Percentiles rank a stretch among this genome's conserved stretches.
Conservation (phyloP, 1,284 basidiomycete genomes). For the Taiwanofungus camphoratus region DNA sequence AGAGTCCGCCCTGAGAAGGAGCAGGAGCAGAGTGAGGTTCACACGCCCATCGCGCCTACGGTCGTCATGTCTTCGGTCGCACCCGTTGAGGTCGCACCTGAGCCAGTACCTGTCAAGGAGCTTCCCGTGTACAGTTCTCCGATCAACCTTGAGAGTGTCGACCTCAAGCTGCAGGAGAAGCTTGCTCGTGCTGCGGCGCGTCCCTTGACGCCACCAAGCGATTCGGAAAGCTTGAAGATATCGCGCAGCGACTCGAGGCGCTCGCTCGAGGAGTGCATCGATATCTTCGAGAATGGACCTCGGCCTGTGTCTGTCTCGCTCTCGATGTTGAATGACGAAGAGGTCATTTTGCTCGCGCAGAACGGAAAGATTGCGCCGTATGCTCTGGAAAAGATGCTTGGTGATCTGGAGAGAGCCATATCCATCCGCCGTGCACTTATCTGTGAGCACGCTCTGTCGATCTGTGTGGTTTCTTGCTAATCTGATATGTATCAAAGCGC, state of each 20-base stretch:
- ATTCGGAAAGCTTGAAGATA: slow-evolving; percentile 6
- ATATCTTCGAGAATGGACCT: slow-evolving; percentile 83
- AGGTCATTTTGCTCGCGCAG: slow-evolving; percentile 85
- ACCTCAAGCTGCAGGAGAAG: slow-evolving; percentile 30
- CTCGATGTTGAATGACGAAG: slow-evolving; percentile 82
- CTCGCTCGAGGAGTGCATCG: slow-evolving; percentile 75
- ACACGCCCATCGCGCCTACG: slow-evolving; percentile 11
- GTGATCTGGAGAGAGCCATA: slow-evolving; percentile 85
- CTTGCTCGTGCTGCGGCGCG: slow-evolving; percentile 18
- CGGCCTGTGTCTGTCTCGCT: slow-evolving; percentile 54
- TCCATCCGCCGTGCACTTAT: slow-evolving; percentile 84
- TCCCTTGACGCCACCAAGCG: slow-evolving; percentile 13
- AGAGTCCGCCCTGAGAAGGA: slow-evolving; percentile 17
- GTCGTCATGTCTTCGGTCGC: slow-evolving; percentile 14
- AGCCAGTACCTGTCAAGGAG: slow-evolving; percentile 15
- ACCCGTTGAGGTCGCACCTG: slow-evolving; percentile 7
- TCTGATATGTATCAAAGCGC: slow-evolving; percentile 45
- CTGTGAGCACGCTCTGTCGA: slow-evolving; percentile 45
- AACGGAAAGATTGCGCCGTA: slow-evolving; percentile 93
- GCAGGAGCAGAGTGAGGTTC: slow-evolving; percentile 24
- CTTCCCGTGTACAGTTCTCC: slow-evolving; percentile 19
- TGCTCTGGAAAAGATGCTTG: slow-evolving; percentile 90
- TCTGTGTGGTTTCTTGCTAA: too few relatives aligned
- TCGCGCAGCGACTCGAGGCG: slow-evolving; percentile 28
- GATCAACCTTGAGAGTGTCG: slow-evolving; percentile 30